Evolutionary conservation across 2,329 filamentous ascomycete species (phyloP), one percentile per base, ranked within the genome.

Genomic region (Trichoderma endophyticum): DNA sequence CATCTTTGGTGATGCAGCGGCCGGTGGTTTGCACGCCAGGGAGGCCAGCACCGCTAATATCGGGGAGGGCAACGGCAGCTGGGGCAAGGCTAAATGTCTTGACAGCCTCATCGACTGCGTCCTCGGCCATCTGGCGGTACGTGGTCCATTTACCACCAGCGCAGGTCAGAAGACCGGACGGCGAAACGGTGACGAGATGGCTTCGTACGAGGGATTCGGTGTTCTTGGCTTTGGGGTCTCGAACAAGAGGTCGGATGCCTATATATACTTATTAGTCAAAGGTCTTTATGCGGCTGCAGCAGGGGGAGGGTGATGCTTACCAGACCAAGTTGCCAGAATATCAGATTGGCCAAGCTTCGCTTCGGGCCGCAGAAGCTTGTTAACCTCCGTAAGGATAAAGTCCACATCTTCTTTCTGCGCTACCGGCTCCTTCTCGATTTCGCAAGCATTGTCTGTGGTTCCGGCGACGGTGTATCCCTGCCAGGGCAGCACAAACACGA

Each of bases 61-160:
- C 88, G 12, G 91, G 89, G 67, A 89, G 82, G 24, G 82, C 72
- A 15, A 91, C 78, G 28, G 86, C 81, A 9, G 81, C 81, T 6
- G 91, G 83, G 65, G 84, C 81, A 32, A 95, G 86, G 51, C 84
- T 79, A 79, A 93, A 94, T 65, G 87, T 84, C 73, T 86, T 84
- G 81, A 95, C 87, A 32, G 93, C 93, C 77, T 93, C 90, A 78
- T 95, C 92, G 73, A 96, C 93, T 62, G 92, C 92, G 77, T 95
- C 92, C 81, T 96, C 92, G 67, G 93, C 91, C 93, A 96, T 96
- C 79, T 95, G 92, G 70, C 93, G 91, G 83, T 95, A 96, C 12
- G 93, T 96, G 6, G 93, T 96, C 93, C 93, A 95, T 83, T 95
- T 96, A 74, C 93, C 93, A 76, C 93, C 93, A 39, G 92, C 92